Evolutionary conservation across 768 basidiomycete species (phyloP), one percentile per base, ranked within the genome.

Genomic region (Kockovaella imperatae): DNA sequence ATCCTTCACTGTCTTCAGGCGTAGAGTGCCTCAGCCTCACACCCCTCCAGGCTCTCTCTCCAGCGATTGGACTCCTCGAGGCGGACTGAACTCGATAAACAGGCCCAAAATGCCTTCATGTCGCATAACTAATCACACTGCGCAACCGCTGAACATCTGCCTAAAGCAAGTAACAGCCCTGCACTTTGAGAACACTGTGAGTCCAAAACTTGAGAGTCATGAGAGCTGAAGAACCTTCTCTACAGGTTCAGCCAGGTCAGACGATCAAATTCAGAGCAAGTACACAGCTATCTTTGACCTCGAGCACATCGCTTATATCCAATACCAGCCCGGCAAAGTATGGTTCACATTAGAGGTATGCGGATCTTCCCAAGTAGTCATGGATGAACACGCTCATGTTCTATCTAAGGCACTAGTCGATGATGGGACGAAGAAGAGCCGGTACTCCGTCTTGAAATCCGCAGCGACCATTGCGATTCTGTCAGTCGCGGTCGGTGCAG

Each of bases 91-190:
- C n/a, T n/a, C n/a, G n/a, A n/a, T n/a, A n/a, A n/a, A n/a, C n/a
- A n/a, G n/a, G n/a, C n/a, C 31, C 45, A 41, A 3, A 5, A 68
- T 68, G 66, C 66, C 66, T 2, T 65, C 63, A 2, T 64, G 63
- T 45, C 49, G 66, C 14, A 49, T 68, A 8, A 62, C 60, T 5
- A 68, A 68, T 35, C 53, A 57, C 32, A 68, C 66, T 2, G 15
- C 50, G 10, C 49, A 53, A 15, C 51, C 56, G 6, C 56, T 68
- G 40, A 68, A 68, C 49, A 58, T 68, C 50, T 56, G 62, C 50
- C 45, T 68, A 44, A 68, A 68, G 35, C 66, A 65, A 42, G 63
- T 68, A 42, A 65, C 66, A 26, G 66, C 66, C 3, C 42, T 68
- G 18, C 63, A 68, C 45, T 68, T 68, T 35, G 63, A 68, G 57